Conservation (phyloP, 2,329 filamentous ascomycete genomes). For the Xylaria sp. region DNA sequence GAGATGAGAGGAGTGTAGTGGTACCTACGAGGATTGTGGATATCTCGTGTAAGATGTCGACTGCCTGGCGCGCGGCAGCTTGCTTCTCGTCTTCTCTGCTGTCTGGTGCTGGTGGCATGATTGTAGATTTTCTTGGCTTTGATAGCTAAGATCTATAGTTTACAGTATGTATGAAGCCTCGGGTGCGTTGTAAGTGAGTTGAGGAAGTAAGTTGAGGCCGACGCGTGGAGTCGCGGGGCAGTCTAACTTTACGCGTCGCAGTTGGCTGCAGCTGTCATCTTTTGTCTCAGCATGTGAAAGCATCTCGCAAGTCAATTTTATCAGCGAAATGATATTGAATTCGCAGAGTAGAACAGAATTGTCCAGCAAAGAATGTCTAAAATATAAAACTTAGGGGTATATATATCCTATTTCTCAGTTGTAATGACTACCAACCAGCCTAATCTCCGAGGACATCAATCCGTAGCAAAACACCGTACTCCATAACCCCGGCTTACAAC, state of each 20-base stretch:
- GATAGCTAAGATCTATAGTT: background rate
- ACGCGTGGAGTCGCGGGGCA: conserved; percentile 27
- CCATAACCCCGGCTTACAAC: conserved; percentile 6
- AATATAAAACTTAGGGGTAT: conserved; percentile 18
- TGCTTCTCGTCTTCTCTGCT: conserved; percentile 68
- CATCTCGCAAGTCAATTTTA: background rate
- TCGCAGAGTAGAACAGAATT: background rate
- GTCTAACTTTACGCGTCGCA: conserved; percentile 19
- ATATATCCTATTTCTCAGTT: conserved; percentile 17
- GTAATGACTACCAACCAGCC: conserved; percentile 14
- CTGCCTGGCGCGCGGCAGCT: conserved; percentile 78
- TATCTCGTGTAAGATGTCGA: conserved; percentile 84
- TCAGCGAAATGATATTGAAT: background rate
- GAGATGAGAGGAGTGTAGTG: conserved; percentile 1
- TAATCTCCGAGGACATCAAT: background rate
- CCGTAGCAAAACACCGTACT: conserved; percentile 19
- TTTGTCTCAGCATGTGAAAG: background rate
- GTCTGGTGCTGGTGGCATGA: conserved; percentile 33
- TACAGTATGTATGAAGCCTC: background rate
- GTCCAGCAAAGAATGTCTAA: background rate
- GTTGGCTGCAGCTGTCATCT: conserved; percentile 31
- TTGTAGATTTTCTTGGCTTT: background rate
- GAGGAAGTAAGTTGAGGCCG: background rate
- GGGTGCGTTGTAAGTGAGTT: background rate
- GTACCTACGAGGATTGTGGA: conserved; percentile 81